A percentile compares a stretch with the other conserved stretches of the same genome.
Evolutionary conservation across 2,329 filamentous ascomycete genomes (phyloP).

Genomic region (Teratosphaeria viscida): DNA sequence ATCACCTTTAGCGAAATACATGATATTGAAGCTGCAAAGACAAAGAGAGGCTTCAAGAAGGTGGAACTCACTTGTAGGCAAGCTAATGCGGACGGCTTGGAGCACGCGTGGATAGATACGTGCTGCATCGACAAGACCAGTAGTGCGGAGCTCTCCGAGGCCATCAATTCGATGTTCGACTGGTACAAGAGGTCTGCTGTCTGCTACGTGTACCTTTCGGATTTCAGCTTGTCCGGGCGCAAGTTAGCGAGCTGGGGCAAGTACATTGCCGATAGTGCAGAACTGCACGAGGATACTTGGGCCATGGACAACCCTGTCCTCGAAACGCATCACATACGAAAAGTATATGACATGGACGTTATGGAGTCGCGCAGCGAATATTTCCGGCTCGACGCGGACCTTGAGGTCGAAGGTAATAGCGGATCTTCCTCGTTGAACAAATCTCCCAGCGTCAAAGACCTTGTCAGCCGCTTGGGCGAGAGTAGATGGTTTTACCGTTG

Average conservation of each 20-base stretch:
- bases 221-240: constrained; percentile 9
- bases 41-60: constrained; percentile 2
- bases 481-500: background rate
- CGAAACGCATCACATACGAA: too few species aligned
- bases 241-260: background rate
- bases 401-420: background rate
- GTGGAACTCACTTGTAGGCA: background rate
- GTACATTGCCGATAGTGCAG: background rate
- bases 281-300: background rate
- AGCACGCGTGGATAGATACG: constrained; percentile 9
- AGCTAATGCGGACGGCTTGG: background rate
- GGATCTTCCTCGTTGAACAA: background rate
- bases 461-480: background rate
- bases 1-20: constrained; percentile 8
- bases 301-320: background rate
- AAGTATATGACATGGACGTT: background rate
- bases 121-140: constrained; percentile 11
- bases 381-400: background rate
- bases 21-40: background rate
- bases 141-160: constrained; percentile 9
- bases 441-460: background rate
- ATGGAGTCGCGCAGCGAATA: background rate
- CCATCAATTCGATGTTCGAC: constrained; percentile 14
- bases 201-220: constrained; percentile 26
- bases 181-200: constrained; percentile 24